Evolutionary conservation across 1,284 basidiomycete genomes (phyloP), one percentile per base, ranked within the genome.

Genomic region (Fomes fomentarius): DNA sequence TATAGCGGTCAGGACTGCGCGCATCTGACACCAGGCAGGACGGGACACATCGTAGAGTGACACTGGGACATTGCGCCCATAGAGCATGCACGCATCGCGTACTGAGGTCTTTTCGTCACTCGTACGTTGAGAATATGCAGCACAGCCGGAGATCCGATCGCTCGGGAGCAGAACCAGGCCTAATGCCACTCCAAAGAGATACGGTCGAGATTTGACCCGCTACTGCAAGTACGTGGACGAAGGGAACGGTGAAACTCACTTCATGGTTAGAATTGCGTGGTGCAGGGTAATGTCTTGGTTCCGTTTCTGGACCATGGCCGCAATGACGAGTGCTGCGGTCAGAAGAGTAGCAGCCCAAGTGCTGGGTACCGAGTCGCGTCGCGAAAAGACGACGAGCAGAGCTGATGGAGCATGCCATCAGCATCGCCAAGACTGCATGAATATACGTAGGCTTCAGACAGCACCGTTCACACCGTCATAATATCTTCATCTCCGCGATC

Each of bases 321-420:
- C 68, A 24, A 70, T 65, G 21, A 70, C 60, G 24, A 70, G 62
- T 2, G 66, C 56, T 4, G 54, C 58, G 7, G 68, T 70, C 11
- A 70, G 57, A 14, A 70, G 54, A 8, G 68, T 67, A 2, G 66
- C 61, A 2, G 67, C 67, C 68, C 68, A 70, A 21, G 68, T 63
- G 28, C 63, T 69, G 1, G 68, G 60, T 4, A 67, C 65, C 1
- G 68, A 65, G 37, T 70, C 68, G 24, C 61, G 52, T 1, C 64
- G 65, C 8, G 68, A 70, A 21, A 70, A 58, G 7, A 66, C 54
- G 7, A 70, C 66, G 4, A 70, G 56, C 7, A 69, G 54, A 4
- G 68, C 68, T 69, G 21, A 19, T 22, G 24, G 22, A 22, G 41
- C 34, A 34, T 11, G 39, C 33, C 9, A 33, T 61, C 25, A 61